phyloP scores from a whole-genome alignment of 805 yeast genomes.

The Kuraishia cidri region DNA sequence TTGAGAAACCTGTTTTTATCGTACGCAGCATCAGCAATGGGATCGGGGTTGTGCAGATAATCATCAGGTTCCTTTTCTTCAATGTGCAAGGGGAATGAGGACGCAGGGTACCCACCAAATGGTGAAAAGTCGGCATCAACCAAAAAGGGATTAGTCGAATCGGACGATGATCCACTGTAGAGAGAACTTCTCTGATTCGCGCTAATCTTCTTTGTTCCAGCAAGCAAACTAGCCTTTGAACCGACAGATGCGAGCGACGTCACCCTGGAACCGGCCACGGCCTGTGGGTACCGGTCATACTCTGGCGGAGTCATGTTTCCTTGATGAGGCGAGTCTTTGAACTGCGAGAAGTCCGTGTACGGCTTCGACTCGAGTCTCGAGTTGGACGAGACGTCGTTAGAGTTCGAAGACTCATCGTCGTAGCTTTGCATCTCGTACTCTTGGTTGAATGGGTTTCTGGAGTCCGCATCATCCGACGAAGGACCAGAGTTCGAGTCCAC shows the following conservation, averaged over 20 bases:
- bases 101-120: constrained; percentile 95
- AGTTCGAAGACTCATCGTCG: constrained; percentile 13
- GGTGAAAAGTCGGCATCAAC: constrained; percentile 71
- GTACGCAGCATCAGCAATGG: constrained; percentile 80
- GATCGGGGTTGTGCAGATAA: constrained; percentile 93
- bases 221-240: constrained; percentile 17
- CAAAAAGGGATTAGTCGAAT: constrained; percentile 26
- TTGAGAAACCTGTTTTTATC: constrained; percentile 60
- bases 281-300: constrained; percentile 61
- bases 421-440: constrained; percentile 20
- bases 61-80: constrained; percentile 96
- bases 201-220: constrained; percentile 1
- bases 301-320: constrained; percentile 39
- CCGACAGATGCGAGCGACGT: constrained; percentile 39
- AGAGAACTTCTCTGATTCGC: constrained; percentile 7
- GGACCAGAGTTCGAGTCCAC: constrained; percentile 19
- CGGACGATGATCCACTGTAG: constrained; percentile 2
- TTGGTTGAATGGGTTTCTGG: constrained; percentile 20
- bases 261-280: constrained; percentile 41
- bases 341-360: constrained; percentile 28
- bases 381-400: constrained; percentile 7
- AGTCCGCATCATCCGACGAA: constrained; percentile 18
- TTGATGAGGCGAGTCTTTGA: too few species aligned
- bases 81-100: constrained; percentile 80
- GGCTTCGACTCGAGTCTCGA: constrained; percentile 22